A percentile compares a stretch with the other conserved stretches of the same genome.
Conservation (phyloP, 2,329 filamentous ascomycete species). For the Ceratocystis colombiana region DNA sequence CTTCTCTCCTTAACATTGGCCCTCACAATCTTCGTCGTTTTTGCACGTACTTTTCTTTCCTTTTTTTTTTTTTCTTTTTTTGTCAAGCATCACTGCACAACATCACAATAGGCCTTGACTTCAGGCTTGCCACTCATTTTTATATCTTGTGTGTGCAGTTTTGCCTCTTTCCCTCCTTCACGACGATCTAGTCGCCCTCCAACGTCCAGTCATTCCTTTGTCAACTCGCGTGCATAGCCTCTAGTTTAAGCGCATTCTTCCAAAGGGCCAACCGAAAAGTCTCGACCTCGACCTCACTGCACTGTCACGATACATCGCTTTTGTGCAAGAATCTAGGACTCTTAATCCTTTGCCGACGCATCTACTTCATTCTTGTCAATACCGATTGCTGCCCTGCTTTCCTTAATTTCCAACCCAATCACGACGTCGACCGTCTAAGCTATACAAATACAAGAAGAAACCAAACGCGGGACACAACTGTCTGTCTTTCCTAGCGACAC, state of each 20-base stretch:
- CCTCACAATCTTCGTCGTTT: constrained; percentile 6
- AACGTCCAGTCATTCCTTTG: constrained; percentile 10
- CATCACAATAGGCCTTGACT: constrained; percentile 38
- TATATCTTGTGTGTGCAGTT: constrained; percentile 28
- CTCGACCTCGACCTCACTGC: neutral
- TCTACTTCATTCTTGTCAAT: neutral
- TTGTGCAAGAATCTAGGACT: constrained; percentile 1
- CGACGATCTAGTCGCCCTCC: constrained; percentile 2
- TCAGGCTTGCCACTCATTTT: constrained; percentile 50
- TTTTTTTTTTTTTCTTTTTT: constrained; percentile 29
- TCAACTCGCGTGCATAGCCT: neutral
- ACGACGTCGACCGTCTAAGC: constrained; percentile 18
- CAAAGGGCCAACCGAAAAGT: neutral
- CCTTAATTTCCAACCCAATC: constrained; percentile 7
- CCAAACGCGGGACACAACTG: neutral
- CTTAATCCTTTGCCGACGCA: constrained; percentile 4
- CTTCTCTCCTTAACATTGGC: constrained; percentile 20
- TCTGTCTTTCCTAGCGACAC: neutral
- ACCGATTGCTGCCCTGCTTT: neutral
- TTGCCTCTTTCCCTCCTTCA: constrained; percentile 28
- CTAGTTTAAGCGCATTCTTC: constrained; percentile 6
- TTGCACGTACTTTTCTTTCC: constrained; percentile 26
- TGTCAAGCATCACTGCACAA: constrained; percentile 7
- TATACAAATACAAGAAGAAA: neutral
- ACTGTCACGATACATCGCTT: neutral